Conservation (phyloP, 306 rosid species). For the Quercus alba region DNA sequence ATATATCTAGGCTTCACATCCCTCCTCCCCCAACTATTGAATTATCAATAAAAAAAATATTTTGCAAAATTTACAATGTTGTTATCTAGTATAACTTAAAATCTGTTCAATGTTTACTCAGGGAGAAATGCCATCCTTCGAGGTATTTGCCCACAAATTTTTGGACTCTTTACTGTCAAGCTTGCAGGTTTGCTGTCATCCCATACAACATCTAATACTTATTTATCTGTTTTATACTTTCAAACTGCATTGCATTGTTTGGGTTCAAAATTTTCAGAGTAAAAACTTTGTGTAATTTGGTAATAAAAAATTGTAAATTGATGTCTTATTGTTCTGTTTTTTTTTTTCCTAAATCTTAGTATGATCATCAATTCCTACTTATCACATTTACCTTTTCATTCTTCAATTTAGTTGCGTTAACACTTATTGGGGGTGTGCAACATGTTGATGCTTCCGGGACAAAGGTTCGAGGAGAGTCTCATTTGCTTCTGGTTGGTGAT, state of each 20-base stretch:
- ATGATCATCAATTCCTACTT: constrained; percentile 2
- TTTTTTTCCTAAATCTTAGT: background rate
- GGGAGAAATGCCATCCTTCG: constrained; percentile 94
- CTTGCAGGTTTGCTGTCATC: constrained; percentile 68
- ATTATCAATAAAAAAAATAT: background rate
- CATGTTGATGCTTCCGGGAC: constrained; percentile 90
- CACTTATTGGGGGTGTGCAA: constrained; percentile 97
- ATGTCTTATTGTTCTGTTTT: background rate
- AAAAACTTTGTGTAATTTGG: background rate
- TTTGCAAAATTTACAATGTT: constrained; percentile 21
- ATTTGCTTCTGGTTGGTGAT: constrained; percentile 93
- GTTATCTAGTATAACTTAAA: constrained; percentile 23
- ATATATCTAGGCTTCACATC: too few species aligned
- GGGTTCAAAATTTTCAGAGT: background rate
- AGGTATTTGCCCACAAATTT: constrained; percentile 92
- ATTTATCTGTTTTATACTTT: background rate
- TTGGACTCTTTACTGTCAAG: constrained; percentile 92
- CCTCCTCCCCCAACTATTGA: too few species aligned
- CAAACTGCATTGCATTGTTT: constrained; percentile 8
- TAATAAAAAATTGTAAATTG: background rate
- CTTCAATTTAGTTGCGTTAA: constrained; percentile 66
- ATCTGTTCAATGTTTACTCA: constrained; percentile 37
- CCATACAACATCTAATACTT: constrained; percentile 1
- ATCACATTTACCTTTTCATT: constrained; percentile 16
- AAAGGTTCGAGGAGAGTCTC: constrained; percentile 93